Conservation (phyloP, 441 rosid genomes). For the Brassica balearica region DNA sequence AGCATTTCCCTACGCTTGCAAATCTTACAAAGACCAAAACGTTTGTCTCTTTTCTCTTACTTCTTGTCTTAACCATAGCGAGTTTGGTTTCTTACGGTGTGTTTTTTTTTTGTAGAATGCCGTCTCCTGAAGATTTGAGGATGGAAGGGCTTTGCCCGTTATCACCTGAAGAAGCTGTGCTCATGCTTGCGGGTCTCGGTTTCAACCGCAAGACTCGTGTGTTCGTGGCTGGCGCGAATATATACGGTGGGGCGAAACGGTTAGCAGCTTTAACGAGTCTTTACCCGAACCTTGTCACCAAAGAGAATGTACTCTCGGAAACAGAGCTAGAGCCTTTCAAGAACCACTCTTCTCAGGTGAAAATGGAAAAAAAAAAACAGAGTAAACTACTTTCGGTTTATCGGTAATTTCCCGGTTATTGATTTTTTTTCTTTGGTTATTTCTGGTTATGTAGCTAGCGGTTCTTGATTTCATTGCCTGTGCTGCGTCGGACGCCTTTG, state of each 20-base stretch:
- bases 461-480: slow-evolving; percentile 93
- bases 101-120: slow-evolving; percentile 55
- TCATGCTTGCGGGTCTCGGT: slow-evolving; percentile 96
- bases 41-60: slow-evolving; percentile 41
- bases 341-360: slow-evolving; percentile 95
- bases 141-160: slow-evolving; percentile 92
- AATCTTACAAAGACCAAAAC: slow-evolving; percentile 61
- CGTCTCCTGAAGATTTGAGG: slow-evolving; percentile 74
- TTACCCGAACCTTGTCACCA: slow-evolving; percentile 90
- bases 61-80: background rate
- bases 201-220: slow-evolving; percentile 80
- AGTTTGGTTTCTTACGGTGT: background rate
- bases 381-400: slow-evolving; percentile 6
- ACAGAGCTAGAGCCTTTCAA: slow-evolving; percentile 80
- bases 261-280: slow-evolving; percentile 79
- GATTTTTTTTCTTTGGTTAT: background rate
- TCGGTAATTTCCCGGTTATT: background rate
- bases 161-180: slow-evolving; percentile 95
- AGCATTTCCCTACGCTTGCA: slow-evolving; percentile 85
- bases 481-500: slow-evolving; percentile 84
- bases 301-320: slow-evolving; percentile 86
- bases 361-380: slow-evolving; percentile 1
- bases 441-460: slow-evolving; percentile 63
- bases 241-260: slow-evolving; percentile 77
- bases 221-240: slow-evolving; percentile 90